These are phyloP conservation scores for Tolypocladium tropicale DNA, from an alignment of 2,329 filamentous ascomycete species.

Conservation along the genomic window DNA sequence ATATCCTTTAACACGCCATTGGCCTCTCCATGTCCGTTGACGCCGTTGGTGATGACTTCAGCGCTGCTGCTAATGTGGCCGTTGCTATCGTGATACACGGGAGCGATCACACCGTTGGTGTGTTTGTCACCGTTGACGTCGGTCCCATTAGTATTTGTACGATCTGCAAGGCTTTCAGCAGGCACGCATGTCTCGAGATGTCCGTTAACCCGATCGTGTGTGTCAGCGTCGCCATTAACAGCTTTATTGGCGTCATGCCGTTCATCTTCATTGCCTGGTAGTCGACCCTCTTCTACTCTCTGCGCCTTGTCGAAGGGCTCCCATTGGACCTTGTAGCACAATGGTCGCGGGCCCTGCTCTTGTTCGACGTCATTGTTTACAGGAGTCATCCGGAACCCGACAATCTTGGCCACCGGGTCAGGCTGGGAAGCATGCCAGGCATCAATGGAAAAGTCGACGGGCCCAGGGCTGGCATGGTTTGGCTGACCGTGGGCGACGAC, in stretches of 20 bases:
- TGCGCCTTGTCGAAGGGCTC: constrained; percentile 19
- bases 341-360: constrained; percentile 9
- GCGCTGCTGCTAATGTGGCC: neutral
- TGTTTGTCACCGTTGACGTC: neutral
- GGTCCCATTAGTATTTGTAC: neutral
- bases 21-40: neutral
- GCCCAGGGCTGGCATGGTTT: constrained; percentile 10
- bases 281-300: neutral
- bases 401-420: constrained; percentile 23
- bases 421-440: constrained; percentile 15
- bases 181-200: neutral
- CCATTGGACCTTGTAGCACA: constrained; percentile 37
- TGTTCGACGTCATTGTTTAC: constrained; percentile 22
- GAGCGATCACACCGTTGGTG: neutral
- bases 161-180: neutral
- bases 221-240: neutral
- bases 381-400: constrained; percentile 29
- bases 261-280: neutral
- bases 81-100: neutral
- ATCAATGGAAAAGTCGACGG: constrained; percentile 24
- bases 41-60: neutral
- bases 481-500: constrained; percentile 15
- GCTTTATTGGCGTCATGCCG: neutral
- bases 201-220: neutral
- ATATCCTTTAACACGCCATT: neutral